Base-by-base conservation (phyloP, 2,329 filamentous ascomycete species). In the Drechslera avenae region DNA sequence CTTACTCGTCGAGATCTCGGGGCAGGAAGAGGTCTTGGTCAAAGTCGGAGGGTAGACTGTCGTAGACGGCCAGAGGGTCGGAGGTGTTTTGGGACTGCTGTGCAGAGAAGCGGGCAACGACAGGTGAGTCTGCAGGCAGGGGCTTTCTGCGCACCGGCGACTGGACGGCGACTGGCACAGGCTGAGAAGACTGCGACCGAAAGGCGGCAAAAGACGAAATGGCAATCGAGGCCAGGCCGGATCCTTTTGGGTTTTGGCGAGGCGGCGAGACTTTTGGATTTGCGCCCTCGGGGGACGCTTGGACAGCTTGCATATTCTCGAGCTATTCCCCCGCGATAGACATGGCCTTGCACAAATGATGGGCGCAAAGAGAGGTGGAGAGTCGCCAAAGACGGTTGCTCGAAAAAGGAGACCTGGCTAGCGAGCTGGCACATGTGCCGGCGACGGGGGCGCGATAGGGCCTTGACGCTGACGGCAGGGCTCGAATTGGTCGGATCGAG, bases 81-180 rank as follows among this genome's bases (percentile, higher is more conserved):
- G 48, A 19, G 31, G 32, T 41, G 69, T 61, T 76, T 72, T 64
- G 77, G 69, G 67, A 65, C 50, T 68, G 73, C 59, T 72, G 67
- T 48, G 69, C 67, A 30, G 73, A 73, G 62, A 76, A 77, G 39
- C 73, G 76, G 46, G 68, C 68, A 50, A 78, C 72, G 47, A 79
- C 68, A 56, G 80, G 76, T 43, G 79, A 78, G 72, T 76, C 77
- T 52, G 75, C 71, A 54, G 81, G 82, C 55, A 84, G 69, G 62
- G 82, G 81, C 68, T 83, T 83, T 60, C 81, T 76, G 60, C 77
- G 77, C 52, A 83, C 73, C 46, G 76, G 73, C 54, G 77, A 75
- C 56, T 65, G 65, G 49, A 64, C 52, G 10, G 57, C 59, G 21
- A 58, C 39, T 21, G 57, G 52, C 8, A 50, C 39, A 33, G 75